Percentiles rank a stretch among this genome's conserved stretches.
Conservation (phyloP, 108 stramenopile species). For the Bacterosira constricta region DNA sequence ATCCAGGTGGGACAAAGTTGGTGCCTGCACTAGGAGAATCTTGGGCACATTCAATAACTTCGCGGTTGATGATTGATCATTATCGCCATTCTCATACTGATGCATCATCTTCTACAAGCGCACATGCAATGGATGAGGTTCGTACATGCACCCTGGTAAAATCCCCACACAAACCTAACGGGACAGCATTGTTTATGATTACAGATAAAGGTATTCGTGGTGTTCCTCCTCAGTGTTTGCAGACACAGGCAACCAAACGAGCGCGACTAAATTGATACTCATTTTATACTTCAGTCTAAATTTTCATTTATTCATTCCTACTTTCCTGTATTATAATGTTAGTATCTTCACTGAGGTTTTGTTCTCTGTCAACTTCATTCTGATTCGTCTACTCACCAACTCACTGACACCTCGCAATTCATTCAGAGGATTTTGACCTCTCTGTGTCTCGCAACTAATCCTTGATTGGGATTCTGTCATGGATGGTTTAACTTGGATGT, state of each 20-base stretch:
- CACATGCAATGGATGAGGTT: conserved; percentile 12
- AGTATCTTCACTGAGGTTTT: no score
- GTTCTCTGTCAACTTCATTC: no score
- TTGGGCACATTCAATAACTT: conserved; percentile 94
- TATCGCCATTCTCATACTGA: conserved; percentile 27
- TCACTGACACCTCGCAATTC: no score
- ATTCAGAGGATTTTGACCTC: no score
- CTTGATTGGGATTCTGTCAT: no score
- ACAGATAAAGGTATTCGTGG: conserved; percentile 12
- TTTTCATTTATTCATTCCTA: no score
- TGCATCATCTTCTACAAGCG: neutral
- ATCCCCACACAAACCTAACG: conserved; percentile 69
- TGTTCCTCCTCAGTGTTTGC: neutral
- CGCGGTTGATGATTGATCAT: conserved; percentile 70
- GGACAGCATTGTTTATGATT: conserved; percentile 63
- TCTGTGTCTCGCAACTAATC: no score
- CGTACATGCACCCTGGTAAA: conserved; percentile 71
- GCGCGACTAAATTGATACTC: neutral
- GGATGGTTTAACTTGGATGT: no score
- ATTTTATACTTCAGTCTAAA: no score
- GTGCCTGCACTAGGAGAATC: conserved; percentile 94
- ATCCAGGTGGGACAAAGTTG: conserved; percentile 33
- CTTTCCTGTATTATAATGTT: no score
- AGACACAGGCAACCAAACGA: conserved; percentile 1
- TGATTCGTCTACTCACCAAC: no score